phyloP scores from a whole-genome alignment of 345 rosid genomes.

The Turritis glabra region DNA sequence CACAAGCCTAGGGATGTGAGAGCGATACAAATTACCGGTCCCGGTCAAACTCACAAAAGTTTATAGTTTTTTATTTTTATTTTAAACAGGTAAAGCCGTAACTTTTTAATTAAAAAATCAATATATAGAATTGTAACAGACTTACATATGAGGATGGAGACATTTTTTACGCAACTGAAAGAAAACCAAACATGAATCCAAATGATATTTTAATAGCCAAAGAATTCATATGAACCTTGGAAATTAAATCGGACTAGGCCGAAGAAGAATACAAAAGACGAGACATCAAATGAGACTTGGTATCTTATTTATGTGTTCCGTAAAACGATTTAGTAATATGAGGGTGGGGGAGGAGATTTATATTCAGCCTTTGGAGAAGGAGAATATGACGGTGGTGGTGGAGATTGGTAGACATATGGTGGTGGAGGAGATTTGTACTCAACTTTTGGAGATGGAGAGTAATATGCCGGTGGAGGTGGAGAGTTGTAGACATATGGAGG shows the following conservation, averaged over 20 bases:
- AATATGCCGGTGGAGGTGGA: neutral
- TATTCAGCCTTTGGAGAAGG: constrained; percentile 12
- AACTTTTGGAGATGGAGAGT: neutral
- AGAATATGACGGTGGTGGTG: neutral
- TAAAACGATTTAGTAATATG: neutral
- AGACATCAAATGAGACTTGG: neutral
- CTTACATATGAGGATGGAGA: neutral
- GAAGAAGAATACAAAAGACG: neutral
- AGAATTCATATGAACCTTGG: neutral
- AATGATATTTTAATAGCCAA: constrained; percentile 8
- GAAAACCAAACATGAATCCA: neutral
- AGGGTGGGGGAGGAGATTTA: neutral
- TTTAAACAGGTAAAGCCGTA: too few species aligned
- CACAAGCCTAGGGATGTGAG: too few species aligned
- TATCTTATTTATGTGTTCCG: neutral
- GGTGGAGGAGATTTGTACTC: neutral
- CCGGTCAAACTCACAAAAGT: too few species aligned
- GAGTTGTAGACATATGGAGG: neutral
- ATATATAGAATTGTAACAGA: neutral
- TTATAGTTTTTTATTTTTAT: too few species aligned
- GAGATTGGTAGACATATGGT: neutral
- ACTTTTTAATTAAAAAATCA: too few species aligned
- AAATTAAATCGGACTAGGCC: neutral
- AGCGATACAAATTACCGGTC: too few species aligned
- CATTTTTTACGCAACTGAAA: neutral